Percentiles rank a stretch among this genome's conserved stretches.
These are phyloP conservation scores for Tylopilus intermedius DNA, from an alignment of 768 basidiomycete genomes.

Conservation along the genomic window DNA sequence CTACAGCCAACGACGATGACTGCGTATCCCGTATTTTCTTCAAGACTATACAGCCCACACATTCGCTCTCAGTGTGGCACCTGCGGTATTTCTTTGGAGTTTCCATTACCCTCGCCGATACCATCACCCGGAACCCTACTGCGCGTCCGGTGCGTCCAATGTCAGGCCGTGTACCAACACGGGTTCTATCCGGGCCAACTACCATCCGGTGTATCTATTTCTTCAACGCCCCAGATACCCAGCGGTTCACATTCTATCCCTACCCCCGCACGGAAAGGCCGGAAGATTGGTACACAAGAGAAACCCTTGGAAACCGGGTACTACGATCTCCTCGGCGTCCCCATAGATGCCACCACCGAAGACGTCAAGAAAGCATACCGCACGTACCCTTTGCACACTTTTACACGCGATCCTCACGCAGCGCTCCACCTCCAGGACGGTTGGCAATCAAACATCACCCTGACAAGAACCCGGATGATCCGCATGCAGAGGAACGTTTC, in stretches of 20 bases:
- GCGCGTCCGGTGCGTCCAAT: conserved; percentile 66
- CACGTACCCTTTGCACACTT: conserved; percentile 24
- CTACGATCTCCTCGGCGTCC: conserved; percentile 79
- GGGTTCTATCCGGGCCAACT: conserved; percentile 66
- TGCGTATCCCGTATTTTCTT: conserved; percentile 49
- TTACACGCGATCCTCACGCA: neutral
- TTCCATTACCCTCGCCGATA: conserved; percentile 55
- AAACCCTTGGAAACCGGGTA: conserved; percentile 86
- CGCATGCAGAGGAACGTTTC: conserved; percentile 80
- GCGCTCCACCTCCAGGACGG: conserved; percentile 43
- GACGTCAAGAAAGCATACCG: conserved; percentile 93
- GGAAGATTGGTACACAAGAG: conserved; percentile 87
- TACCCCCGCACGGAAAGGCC: conserved; percentile 39
- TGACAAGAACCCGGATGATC: conserved; percentile 89
- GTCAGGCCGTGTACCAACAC: conserved; percentile 55
- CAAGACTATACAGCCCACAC: conserved; percentile 63
- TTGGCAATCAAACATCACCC: conserved; percentile 89
- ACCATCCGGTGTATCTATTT: conserved; percentile 24
- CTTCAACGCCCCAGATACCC: conserved; percentile 12
- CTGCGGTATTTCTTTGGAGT: conserved; percentile 59
- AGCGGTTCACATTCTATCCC: conserved; percentile 20
- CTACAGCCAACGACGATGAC: conserved; percentile 36
- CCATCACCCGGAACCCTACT: conserved; percentile 57
- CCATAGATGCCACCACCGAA: conserved; percentile 69
- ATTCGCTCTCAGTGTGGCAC: conserved; percentile 56